These are phyloP conservation scores for Artemisia annua DNA, from an alignment of 129 eudicot genomes.

Conservation along the genomic window DNA sequence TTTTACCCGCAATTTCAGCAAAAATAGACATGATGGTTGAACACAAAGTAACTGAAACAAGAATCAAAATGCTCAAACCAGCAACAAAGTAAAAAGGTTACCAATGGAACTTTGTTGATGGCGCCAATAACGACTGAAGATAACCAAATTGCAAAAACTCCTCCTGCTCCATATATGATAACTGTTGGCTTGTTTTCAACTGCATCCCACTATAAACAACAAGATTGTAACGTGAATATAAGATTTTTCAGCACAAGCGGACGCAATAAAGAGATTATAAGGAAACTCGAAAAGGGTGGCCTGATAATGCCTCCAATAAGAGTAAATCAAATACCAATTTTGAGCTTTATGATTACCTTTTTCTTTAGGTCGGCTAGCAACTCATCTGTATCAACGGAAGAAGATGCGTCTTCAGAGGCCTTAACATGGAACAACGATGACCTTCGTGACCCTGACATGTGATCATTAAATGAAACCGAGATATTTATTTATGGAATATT, in stretches of 20 bases:
- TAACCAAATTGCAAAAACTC: slow-evolving; percentile 72
- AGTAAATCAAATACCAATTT: neutral
- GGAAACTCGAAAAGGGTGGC: neutral
- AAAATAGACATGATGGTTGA: no score
- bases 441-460: slow-evolving; percentile 51
- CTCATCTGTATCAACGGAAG: slow-evolving; percentile 60
- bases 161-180: slow-evolving; percentile 87
- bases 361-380: slow-evolving; percentile 63
- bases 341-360: slow-evolving; percentile 48
- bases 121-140: slow-evolving; percentile 85
- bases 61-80: no score
- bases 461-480: slow-evolving; percentile 4
- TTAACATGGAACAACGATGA: slow-evolving; percentile 52
- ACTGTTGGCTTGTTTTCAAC: slow-evolving; percentile 96
- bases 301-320: neutral
- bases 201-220: slow-evolving; percentile 76
- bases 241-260: neutral
- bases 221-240: neutral
- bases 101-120: slow-evolving; percentile 90
- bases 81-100: slow-evolving; percentile 25
- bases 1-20: no score
- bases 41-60: no score
- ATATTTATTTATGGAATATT: neutral
- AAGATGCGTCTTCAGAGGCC: slow-evolving; percentile 78
- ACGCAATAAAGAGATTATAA: neutral